These are phyloP conservation scores for Fusarium euwallaceae DNA, from an alignment of 2,329 filamentous ascomycete genomes.

Conservation along the genomic window DNA sequence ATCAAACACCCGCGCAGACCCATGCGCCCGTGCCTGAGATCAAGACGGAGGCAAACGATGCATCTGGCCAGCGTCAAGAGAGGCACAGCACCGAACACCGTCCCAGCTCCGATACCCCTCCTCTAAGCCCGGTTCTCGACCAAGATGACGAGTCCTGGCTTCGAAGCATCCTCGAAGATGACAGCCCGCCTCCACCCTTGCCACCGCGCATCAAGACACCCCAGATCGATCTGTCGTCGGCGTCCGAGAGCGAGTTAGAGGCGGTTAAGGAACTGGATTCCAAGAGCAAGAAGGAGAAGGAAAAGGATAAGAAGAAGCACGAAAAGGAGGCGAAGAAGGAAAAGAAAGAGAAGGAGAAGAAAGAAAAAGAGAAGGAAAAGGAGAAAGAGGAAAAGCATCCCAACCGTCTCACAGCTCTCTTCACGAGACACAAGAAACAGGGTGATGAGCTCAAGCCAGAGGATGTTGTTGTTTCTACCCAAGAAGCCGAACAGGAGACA, in stretches of 20 bases:
- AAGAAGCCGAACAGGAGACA: slow-evolving; percentile 63
- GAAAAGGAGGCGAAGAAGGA: slow-evolving; percentile 19
- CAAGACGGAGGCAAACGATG: slow-evolving; percentile 27
- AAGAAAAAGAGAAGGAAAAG: slow-evolving; percentile 43
- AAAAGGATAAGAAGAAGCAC: slow-evolving; percentile 25
- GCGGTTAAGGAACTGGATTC: slow-evolving; percentile 47
- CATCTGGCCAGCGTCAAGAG: slow-evolving; percentile 21
- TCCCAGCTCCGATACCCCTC: slow-evolving; percentile 44
- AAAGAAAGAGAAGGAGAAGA: slow-evolving; percentile 43
- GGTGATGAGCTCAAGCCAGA: slow-evolving; percentile 52
- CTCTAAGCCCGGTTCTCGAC: slow-evolving; percentile 62
- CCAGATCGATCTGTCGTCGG: slow-evolving; percentile 56
- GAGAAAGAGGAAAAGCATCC: slow-evolving; percentile 51
- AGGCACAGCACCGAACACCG: slow-evolving; percentile 39
- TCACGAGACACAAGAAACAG: slow-evolving; percentile 56
- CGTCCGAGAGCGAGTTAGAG: slow-evolving; percentile 41
- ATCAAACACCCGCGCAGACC: slow-evolving; percentile 21
- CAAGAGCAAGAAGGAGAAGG: slow-evolving; percentile 49
- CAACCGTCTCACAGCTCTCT: slow-evolving; percentile 53
- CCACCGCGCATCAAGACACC: slow-evolving; percentile 67
- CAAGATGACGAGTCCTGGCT: slow-evolving; percentile 71
- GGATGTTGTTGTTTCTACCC: slow-evolving; percentile 58
- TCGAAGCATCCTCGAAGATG: slow-evolving; percentile 62
- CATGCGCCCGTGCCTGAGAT: slow-evolving; percentile 30
- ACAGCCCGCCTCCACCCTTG: slow-evolving; percentile 65